Percentiles rank a stretch among this genome's conserved stretches.
Conservation (phyloP, 768 basidiomycete genomes). For the Tricholoma saponaceum region DNA sequence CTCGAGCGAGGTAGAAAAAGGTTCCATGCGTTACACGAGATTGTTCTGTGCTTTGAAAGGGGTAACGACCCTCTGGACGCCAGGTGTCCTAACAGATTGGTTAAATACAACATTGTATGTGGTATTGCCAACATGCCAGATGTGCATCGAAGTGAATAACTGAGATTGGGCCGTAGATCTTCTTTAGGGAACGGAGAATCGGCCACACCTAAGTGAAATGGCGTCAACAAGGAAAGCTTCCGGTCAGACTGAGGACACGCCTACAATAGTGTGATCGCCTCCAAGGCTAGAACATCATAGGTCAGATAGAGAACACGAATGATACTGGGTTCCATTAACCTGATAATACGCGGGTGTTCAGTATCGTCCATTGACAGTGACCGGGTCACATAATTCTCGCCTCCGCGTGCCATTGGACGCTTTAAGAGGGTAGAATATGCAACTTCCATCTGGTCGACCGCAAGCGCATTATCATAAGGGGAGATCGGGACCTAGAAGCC, state of each 20-base stretch:
- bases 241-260: slow-evolving; percentile 4
- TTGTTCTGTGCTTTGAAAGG: slow-evolving; percentile 53
- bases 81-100: slow-evolving; percentile 54
- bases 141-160: slow-evolving; percentile 83
- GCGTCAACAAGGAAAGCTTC: slow-evolving; percentile 25
- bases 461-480: slow-evolving; percentile 80
- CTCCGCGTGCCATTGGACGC: slow-evolving; percentile 39
- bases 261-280: slow-evolving; percentile 84
- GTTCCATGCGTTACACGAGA: slow-evolving; percentile 79
- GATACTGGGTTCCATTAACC: slow-evolving; percentile 24
- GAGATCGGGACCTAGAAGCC: slow-evolving; percentile 60
- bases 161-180: slow-evolving; percentile 76
- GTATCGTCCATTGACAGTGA: slow-evolving; percentile 51
- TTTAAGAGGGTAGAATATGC: slow-evolving; percentile 75
- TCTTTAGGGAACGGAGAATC: slow-evolving; percentile 75
- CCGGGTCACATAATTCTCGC: slow-evolving; percentile 32
- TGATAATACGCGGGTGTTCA: slow-evolving; percentile 74
- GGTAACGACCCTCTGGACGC: slow-evolving; percentile 38
- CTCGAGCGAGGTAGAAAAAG: slow-evolving; percentile 76
- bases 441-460: slow-evolving; percentile 83
- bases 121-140: slow-evolving; percentile 23
- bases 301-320: slow-evolving; percentile 1
- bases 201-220: slow-evolving; percentile 58
- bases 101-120: slow-evolving; percentile 9
- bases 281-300: slow-evolving; percentile 48